Evolutionary conservation across 2,329 filamentous ascomycete species (phyloP).

Genomic region (Colletotrichum sp.): DNA sequence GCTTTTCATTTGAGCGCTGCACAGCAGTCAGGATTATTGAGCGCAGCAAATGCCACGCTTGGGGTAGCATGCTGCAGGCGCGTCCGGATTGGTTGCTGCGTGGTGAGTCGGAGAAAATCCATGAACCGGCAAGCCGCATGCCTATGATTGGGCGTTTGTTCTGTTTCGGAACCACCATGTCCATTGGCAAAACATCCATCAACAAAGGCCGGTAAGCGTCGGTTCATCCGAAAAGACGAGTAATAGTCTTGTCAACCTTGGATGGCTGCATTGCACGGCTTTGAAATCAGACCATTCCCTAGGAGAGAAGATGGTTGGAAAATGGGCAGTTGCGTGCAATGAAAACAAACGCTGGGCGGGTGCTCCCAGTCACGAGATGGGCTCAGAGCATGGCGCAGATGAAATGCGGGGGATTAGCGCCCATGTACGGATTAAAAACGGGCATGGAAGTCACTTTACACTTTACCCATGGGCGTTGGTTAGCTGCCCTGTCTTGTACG

Average conservation of each 20-base stretch:
- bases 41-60: background rate
- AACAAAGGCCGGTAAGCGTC: background rate
- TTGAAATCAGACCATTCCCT: background rate
- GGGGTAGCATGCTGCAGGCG: background rate
- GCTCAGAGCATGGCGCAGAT: background rate
- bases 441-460: background rate
- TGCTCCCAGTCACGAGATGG: background rate
- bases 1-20: background rate
- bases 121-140: background rate
- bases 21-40: background rate
- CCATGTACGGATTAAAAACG: background rate
- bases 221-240: background rate
- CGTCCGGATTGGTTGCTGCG: background rate
- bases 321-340: background rate
- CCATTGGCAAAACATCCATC: background rate
- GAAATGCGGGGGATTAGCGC: constrained; percentile 1
- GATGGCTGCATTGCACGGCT: background rate
- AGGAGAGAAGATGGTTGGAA: background rate
- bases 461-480: background rate
- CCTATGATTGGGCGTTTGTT: background rate
- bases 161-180: background rate
- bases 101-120: background rate
- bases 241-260: background rate
- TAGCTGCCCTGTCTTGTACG: constrained; percentile 8
- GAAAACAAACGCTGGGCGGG: background rate